Evolutionary conservation across 257 asterid genomes (phyloP).

Genomic region (Apocynum venetum): DNA sequence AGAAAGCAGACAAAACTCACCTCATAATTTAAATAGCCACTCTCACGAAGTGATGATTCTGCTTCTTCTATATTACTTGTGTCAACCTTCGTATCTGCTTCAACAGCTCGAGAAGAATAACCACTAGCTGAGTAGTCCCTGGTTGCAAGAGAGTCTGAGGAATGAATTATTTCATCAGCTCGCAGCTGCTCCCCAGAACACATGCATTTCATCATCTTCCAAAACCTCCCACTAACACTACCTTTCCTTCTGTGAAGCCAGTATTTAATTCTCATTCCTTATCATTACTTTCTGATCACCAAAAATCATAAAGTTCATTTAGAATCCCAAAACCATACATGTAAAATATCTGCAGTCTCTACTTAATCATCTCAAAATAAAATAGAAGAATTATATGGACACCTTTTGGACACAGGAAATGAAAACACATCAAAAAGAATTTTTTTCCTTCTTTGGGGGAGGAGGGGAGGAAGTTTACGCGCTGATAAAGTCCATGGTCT

Average conservation of each 20-base stretch:
- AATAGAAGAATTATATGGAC: not conserved
- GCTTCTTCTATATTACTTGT: conserved; percentile 92
- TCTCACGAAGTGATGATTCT: conserved; percentile 87
- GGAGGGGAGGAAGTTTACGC: not conserved
- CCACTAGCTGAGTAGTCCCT: conserved; percentile 93
- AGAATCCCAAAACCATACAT: not conserved
- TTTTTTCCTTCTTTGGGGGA: not conserved
- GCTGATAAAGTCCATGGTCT: not conserved
- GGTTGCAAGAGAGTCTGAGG: conserved; percentile 90
- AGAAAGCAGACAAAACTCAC: conserved; percentile 30
- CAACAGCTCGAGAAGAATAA: conserved; percentile 79
- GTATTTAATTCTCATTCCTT: conserved; percentile 70
- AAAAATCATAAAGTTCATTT: conserved; percentile 2
- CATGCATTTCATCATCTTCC: conserved; percentile 93
- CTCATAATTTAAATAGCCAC: conserved; percentile 87
- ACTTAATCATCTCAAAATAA: not conserved
- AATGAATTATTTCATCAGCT: conserved; percentile 64
- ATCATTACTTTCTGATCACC: conserved; percentile 49
- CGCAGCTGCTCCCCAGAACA: conserved; percentile 81
- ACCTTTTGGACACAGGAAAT: not conserved
- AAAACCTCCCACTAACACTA: conserved; percentile 36
- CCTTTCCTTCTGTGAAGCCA: conserved; percentile 62
- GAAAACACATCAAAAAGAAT: not conserved
- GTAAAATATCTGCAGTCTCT: not conserved
- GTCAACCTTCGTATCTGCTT: conserved; percentile 54